A percentile compares a stretch with the other conserved stretches of the same genome.
Evolutionary conservation across 2,329 filamentous ascomycete species (phyloP).

Genomic region (Colletotrichum tamarilloi): DNA sequence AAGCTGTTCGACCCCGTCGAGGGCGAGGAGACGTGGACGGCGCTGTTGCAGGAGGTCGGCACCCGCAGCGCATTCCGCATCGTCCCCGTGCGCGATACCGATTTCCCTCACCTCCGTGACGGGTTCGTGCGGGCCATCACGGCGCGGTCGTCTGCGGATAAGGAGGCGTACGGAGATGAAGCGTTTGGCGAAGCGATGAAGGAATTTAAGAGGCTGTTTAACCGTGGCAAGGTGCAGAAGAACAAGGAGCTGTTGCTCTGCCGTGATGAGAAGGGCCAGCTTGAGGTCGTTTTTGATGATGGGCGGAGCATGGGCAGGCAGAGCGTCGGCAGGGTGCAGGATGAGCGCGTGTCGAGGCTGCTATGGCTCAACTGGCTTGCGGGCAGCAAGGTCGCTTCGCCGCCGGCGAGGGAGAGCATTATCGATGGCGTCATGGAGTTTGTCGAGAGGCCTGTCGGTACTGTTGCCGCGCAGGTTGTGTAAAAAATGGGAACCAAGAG

Average conservation of each 20-base stretch:
- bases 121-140: constrained; percentile 90
- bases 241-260: constrained; percentile 80
- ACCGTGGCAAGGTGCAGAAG: constrained; percentile 83
- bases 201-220: constrained; percentile 85
- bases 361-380: constrained; percentile 93
- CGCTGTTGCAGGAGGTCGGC: constrained; percentile 72
- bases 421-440: constrained; percentile 90
- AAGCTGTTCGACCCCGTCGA: constrained; percentile 76
- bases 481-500: constrained; percentile 36
- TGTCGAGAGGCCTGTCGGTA: constrained; percentile 88
- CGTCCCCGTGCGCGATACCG: constrained; percentile 91
- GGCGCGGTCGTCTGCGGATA: constrained; percentile 71
- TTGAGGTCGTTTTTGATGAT: constrained; percentile 76
- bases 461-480: constrained; percentile 82
- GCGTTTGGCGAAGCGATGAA: constrained; percentile 79
- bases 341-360: constrained; percentile 83
- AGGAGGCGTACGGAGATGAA: constrained; percentile 72
- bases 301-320: constrained; percentile 58
- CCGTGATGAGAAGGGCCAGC: constrained; percentile 71
- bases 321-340: constrained; percentile 76
- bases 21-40: constrained; percentile 80
- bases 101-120: constrained; percentile 92
- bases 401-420: constrained; percentile 82
- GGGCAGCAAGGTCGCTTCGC: constrained; percentile 87
- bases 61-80: constrained; percentile 86